A percentile compares a stretch with the other conserved stretches of the same genome.
Evolutionary conservation across 1,139 yeast species (phyloP).

Genomic region (Chernovozyma aurita): DNA sequence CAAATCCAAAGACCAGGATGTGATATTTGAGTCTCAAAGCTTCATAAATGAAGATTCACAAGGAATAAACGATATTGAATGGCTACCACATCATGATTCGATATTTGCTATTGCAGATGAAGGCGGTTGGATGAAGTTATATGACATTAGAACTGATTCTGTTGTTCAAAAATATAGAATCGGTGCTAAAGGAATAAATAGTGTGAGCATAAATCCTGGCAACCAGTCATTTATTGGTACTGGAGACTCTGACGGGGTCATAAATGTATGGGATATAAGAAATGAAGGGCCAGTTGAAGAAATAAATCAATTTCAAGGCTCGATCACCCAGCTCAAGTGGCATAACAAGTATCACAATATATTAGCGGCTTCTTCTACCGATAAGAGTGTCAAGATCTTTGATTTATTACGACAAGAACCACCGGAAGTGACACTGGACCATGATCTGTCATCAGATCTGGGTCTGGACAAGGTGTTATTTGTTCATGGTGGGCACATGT

Average conservation of each 20-base stretch:
- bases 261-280: conserved; percentile 72
- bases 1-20: conserved; percentile 10
- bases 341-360: conserved; percentile 59
- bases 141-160: conserved; percentile 41
- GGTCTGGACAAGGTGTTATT: conserved; percentile 47
- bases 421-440: no score
- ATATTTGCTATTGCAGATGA: conserved; percentile 59
- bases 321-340: conserved; percentile 75
- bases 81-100: conserved; percentile 57
- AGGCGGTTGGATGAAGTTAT: conserved; percentile 40
- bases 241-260: conserved; percentile 60
- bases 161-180: conserved; percentile 23
- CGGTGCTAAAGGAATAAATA: conserved; percentile 51
- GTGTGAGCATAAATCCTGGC: conserved; percentile 58
- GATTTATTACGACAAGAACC: no score
- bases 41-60: conserved; percentile 11
- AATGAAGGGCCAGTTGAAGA: conserved; percentile 15
- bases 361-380: conserved; percentile 71
- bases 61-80: conserved; percentile 61
- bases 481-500: conserved; percentile 86
- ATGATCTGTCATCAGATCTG: conserved; percentile 31
- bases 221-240: conserved; percentile 53
- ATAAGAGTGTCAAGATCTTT: conserved; percentile 68
- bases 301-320: conserved; percentile 23
- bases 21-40: conserved; percentile 9